Evolutionary conservation across 495 filamentous ascomycete genomes (phyloP), one percentile per base, ranked within the genome.

Genomic region (Xylaria longipes): DNA sequence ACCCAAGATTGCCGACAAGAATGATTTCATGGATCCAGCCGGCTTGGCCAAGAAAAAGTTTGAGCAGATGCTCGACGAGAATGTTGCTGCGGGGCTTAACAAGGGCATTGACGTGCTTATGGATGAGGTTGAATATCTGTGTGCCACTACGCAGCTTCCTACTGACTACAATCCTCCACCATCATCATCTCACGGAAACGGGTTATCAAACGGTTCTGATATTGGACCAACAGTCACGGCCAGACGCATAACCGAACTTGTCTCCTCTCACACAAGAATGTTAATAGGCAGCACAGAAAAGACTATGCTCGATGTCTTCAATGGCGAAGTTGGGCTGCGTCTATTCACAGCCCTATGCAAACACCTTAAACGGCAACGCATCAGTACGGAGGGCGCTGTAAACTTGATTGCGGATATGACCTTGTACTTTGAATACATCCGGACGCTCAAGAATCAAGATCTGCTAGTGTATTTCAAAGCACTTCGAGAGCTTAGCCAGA

Each of bases 21-120:
- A 97, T 74, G 96, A 99, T 80, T 99, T 98, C 76, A 82, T 99
- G 43, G 93, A 96, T 76, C 94, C 94, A 5, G 93, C 94, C 0
- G 91, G 91, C 25, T 91, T 97, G 73, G 94, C 95, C 74, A 99
- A 99, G 87, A 98, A 97, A 82, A 93, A 92, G 58, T 99, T 99
- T 71, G 97, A 99, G 84, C 95, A 98, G 81, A 97, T 97, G 92
- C 90, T 99, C 12, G 97, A 99, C 78, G 97, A 98, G 82, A 91
- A 93, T 64, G 97, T 99, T 27, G 97, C 97, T 1, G 94, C 96
- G 35, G 97, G 97, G 9, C 82, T 99, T 72, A 97, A 97, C 78
- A 97, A 96, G 82, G 97, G 97, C 66, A 98, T 99, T 74, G 95
- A 98, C 76, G 97, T 97, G 35, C 88, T 99, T 61, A 98, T 99